Percentiles rank a stretch among this genome's conserved stretches.
phyloP scores from a whole-genome alignment of 1,284 basidiomycete genomes.

The Violaceomyces palustris region DNA sequence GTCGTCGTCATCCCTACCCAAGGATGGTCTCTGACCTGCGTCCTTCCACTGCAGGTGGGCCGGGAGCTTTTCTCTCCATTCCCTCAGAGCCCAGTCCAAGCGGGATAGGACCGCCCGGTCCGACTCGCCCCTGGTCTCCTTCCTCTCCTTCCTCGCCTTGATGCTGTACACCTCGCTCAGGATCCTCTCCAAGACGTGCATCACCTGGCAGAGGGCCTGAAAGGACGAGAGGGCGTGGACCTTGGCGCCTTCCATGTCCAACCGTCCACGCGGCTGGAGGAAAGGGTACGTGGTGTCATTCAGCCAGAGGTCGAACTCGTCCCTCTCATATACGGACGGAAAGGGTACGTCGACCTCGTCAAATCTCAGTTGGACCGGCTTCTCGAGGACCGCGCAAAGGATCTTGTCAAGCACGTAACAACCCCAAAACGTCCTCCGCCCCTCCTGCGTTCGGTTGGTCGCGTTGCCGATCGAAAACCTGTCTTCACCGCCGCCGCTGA shows the following conservation, averaged over 20 bases:
- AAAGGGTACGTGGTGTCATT: slow-evolving; percentile 23
- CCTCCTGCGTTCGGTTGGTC: slow-evolving; percentile 12
- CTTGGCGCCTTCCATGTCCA: slow-evolving; percentile 21
- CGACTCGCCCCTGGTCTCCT: slow-evolving; percentile 10
- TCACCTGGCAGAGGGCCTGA: slow-evolving; percentile 27
- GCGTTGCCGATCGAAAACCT: too few relatives aligned
- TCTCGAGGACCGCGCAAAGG: slow-evolving; percentile 30
- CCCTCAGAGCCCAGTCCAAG: slow-evolving; percentile 8
- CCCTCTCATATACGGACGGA: slow-evolving; percentile 26
- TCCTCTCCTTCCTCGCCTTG: slow-evolving; percentile 21
- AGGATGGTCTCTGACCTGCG: slow-evolving; percentile 1
- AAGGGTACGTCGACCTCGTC: slow-evolving; percentile 20
- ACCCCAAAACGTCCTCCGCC: slow-evolving; percentile 25
- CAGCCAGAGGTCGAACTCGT: slow-evolving; percentile 31
- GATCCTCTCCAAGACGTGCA: slow-evolving; percentile 31
- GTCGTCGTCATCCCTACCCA: too few relatives aligned
- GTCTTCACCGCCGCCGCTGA: neutral
- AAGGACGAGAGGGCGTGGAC: slow-evolving; percentile 29
- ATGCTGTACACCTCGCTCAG: slow-evolving; percentile 30
- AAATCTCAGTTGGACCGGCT: slow-evolving; percentile 22
- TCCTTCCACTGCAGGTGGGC: slow-evolving; percentile 19
- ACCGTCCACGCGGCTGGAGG: slow-evolving; percentile 10
- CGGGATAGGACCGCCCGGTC: slow-evolving; percentile 15
- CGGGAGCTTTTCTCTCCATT: slow-evolving; percentile 19
- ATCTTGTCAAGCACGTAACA: slow-evolving; percentile 37